A percentile compares a stretch with the other conserved stretches of the same genome.
Conservation (phyloP, 495 filamentous ascomycete species). For the Talaromyces adpressus region DNA sequence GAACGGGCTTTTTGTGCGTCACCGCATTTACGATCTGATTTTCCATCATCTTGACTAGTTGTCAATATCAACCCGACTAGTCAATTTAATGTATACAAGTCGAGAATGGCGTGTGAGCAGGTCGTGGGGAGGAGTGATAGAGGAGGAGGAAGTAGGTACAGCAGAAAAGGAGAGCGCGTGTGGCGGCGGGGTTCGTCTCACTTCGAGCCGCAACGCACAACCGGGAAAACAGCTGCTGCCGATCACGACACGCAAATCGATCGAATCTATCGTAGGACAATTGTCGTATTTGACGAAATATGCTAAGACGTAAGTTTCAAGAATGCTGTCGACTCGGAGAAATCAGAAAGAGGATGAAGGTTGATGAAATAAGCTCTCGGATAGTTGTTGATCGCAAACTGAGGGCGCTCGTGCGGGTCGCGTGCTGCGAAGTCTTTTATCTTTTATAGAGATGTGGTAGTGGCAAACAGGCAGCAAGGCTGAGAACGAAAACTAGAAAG, state of each 20-base stretch:
- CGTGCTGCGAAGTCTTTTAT: background rate
- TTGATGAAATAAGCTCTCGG: conserved; percentile 3
- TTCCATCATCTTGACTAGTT: conserved; percentile 25
- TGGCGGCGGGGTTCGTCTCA: conserved; percentile 1
- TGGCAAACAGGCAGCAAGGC: background rate
- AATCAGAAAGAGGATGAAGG: background rate
- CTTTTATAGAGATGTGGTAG: background rate
- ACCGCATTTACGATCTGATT: conserved; percentile 60
- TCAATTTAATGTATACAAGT: background rate
- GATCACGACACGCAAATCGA: background rate
- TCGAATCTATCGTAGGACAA: background rate
- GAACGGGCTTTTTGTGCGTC: conserved; percentile 83
- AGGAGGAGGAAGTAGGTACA: background rate
- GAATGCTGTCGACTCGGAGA: background rate
- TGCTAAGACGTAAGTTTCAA: background rate
- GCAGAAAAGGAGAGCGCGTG: background rate
- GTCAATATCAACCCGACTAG: background rate
- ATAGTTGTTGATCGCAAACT: background rate
- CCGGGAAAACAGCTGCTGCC: background rate
- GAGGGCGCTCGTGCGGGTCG: background rate
- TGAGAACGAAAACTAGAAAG: background rate
- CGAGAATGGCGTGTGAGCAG: background rate
- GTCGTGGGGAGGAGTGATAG: background rate
- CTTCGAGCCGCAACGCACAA: background rate
- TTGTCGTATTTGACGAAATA: background rate